Percentiles rank a stretch among this genome's conserved stretches.
Evolutionary conservation across 2,329 filamentous ascomycete species (phyloP).

Genomic region (Fusarium sp.): DNA sequence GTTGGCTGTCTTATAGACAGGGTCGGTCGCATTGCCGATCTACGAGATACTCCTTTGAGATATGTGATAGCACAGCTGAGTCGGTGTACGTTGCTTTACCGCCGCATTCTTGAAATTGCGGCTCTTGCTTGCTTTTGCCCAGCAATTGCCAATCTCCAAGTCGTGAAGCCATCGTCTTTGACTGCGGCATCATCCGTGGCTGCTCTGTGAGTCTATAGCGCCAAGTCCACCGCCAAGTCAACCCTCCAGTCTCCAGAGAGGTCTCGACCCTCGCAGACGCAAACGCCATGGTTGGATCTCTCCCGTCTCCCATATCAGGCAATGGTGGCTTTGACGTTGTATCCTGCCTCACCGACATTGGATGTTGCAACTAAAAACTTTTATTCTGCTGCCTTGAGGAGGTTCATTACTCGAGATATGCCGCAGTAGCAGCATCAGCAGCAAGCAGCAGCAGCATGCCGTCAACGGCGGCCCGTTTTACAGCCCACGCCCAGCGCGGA

Average conservation of each 20-base stretch:
- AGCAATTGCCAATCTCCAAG: neutral
- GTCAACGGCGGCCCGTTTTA: too few species aligned
- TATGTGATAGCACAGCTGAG: neutral
- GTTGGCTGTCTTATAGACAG: conserved; percentile 12
- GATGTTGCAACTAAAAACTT: neutral
- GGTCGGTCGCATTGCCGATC: conserved; percentile 5
- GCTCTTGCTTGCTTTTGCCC: conserved; percentile 23
- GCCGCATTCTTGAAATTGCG: conserved; percentile 3
- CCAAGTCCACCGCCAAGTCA: conserved; percentile 6
- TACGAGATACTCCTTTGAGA: neutral
- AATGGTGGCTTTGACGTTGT: conserved; percentile 29
- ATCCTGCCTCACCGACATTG: conserved; percentile 5
- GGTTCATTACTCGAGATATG: neutral
- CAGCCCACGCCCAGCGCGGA: conserved; percentile 6
- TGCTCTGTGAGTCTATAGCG: neutral
- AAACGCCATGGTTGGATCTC: neutral
- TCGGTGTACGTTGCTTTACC: neutral
- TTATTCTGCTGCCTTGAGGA: conserved; percentile 5
- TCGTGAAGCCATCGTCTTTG: too few species aligned
- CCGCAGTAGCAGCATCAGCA: neutral
- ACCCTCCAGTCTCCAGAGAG: neutral
- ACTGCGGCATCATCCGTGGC: too few species aligned
- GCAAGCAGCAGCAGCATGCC: neutral
- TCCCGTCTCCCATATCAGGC: neutral
- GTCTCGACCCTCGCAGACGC: neutral